Percentiles rank a stretch among this genome's conserved stretches.
phyloP scores from a whole-genome alignment of 208 protist genomes.

The Herpetomonas tarakana region DNA sequence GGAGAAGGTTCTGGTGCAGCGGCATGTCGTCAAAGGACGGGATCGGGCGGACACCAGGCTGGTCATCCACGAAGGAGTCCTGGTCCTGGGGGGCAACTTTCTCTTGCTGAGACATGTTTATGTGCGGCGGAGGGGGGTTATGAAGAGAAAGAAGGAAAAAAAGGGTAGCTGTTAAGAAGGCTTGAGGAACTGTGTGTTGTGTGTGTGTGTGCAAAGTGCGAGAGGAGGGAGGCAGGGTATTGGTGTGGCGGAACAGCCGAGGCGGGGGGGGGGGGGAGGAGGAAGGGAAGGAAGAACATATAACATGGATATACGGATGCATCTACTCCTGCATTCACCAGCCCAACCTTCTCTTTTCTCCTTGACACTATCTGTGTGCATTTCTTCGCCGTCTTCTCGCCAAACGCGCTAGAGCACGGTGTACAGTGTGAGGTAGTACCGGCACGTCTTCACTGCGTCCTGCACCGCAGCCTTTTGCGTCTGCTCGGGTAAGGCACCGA shows the following conservation, averaged over 20 bases:
- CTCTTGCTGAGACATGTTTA: constrained; percentile 68
- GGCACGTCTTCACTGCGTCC: background rate
- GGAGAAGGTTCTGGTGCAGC: constrained; percentile 95
- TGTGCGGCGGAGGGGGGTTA: background rate
- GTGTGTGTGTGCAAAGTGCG: constrained; percentile 1
- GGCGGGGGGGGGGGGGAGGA: too few relatives aligned
- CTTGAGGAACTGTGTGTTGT: constrained; percentile 22
- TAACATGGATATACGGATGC: too few relatives aligned
- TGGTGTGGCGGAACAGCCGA: background rate
- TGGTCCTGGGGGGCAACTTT: constrained; percentile 84
- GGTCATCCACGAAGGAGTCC: constrained; percentile 90
- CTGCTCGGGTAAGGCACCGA: background rate
- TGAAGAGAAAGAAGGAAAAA: constrained; percentile 40
- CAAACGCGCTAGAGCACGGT: background rate
- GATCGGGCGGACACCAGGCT: constrained; percentile 87
- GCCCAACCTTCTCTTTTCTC: too few relatives aligned
- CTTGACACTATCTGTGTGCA: too few relatives aligned
- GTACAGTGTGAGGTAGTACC: constrained; percentile 6
- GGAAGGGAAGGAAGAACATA: too few relatives aligned
- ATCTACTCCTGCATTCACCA: too few relatives aligned
- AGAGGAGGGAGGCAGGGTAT: background rate
- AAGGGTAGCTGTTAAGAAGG: constrained; percentile 48
- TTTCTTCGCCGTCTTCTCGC: too few relatives aligned
- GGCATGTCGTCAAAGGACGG: constrained; percentile 98
- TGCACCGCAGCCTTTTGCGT: background rate